Percentiles rank a stretch among this genome's conserved stretches.
Conservation (phyloP, 371 early-diverging fungal genomes). For the Circinella umbellata region DNA sequence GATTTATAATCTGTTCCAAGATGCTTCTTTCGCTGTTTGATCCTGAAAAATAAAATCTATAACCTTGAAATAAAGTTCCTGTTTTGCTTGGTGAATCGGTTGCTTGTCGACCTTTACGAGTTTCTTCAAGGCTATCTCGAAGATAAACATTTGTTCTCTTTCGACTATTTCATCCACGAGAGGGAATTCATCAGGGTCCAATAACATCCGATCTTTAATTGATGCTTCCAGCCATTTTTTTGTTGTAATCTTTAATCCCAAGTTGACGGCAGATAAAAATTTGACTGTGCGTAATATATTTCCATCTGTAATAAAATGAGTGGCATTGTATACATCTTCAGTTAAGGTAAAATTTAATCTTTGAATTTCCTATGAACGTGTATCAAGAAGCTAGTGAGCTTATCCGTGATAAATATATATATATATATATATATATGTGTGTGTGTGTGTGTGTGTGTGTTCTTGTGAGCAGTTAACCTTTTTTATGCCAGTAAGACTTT, state of each 20-base stretch:
- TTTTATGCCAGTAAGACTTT: no score
- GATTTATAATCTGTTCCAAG: no score
- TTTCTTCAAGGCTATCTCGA: conserved; percentile 12
- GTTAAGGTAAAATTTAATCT: conserved; percentile 12
- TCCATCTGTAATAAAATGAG: conserved; percentile 22
- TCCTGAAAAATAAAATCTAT: not conserved
- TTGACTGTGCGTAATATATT: conserved; percentile 26
- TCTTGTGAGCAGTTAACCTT: no score
- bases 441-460: no score
- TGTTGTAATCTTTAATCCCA: conserved; percentile 23
- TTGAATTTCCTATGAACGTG: not conserved
- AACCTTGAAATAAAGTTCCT: not conserved
- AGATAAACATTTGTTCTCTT: conserved; percentile 19
- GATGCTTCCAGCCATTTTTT: conserved; percentile 22
- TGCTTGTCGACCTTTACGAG: not conserved
- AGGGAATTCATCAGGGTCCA: conserved; percentile 8
- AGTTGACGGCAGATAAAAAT: conserved; percentile 30
- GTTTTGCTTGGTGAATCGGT: not conserved
- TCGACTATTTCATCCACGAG: conserved; percentile 13
- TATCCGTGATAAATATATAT: no score
- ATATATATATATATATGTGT: no score
- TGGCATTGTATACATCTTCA: conserved; percentile 19
- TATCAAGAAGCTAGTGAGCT: no score
- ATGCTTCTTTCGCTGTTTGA: not conserved
- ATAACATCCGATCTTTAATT: conserved; percentile 4